Percentiles rank a stretch among this genome's conserved stretches.
Conservation (phyloP, 2,329 filamentous ascomycete species). For the Triangularia verruculosa region DNA sequence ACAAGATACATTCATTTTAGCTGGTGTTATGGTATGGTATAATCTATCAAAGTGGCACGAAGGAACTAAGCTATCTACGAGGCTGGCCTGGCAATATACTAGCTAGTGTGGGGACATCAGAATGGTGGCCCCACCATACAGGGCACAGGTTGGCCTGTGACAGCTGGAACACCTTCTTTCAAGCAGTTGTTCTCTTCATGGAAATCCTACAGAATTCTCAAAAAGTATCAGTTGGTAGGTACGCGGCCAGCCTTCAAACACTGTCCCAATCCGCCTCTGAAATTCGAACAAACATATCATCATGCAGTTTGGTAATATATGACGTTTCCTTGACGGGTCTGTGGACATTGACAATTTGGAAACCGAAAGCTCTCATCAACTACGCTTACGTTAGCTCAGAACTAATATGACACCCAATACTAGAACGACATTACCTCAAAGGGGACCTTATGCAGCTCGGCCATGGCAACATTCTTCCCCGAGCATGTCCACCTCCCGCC, state of each 20-base stretch:
- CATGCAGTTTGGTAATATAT: conserved; percentile 28
- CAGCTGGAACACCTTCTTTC: background rate
- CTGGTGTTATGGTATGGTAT: no score
- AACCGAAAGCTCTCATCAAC: conserved; percentile 28
- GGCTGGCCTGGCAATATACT: no score
- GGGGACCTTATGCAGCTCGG: conserved; percentile 42
- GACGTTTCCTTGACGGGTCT: conserved; percentile 21
- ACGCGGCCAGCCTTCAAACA: background rate
- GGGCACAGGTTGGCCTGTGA: no score
- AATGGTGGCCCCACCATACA: no score
- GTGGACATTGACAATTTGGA: conserved; percentile 29
- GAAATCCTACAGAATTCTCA: background rate
- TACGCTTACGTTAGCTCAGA: background rate
- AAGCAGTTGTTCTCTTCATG: background rate
- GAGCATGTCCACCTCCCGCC: conserved; percentile 39
- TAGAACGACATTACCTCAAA: conserved; percentile 36
- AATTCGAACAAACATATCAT: conserved; percentile 30
- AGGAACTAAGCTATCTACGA: no score
- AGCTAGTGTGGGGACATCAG: no score
- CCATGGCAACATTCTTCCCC: conserved; percentile 40
- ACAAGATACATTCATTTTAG: no score
- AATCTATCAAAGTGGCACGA: no score
- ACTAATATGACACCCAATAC: background rate
- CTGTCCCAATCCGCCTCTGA: conserved; percentile 19
- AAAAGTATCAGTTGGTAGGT: no score